Percentiles rank a stretch among this genome's conserved stretches.
These are phyloP conservation scores for Sporothrix humicola DNA, from an alignment of 2,329 filamentous ascomycete species.

Conservation along the genomic window DNA sequence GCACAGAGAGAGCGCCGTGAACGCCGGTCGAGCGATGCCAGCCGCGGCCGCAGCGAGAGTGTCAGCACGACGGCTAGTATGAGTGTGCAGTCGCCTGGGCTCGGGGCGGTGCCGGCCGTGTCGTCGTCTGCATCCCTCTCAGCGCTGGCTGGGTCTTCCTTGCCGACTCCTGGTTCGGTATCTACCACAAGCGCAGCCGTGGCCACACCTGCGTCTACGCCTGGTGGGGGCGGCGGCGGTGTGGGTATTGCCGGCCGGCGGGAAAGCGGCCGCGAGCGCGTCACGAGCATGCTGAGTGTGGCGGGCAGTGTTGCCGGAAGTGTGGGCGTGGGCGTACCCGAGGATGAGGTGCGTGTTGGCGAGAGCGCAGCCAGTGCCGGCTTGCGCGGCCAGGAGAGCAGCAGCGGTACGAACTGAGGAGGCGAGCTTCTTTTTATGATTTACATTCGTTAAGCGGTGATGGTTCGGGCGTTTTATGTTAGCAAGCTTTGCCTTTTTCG, in stretches of 20 bases:
- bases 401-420: slow-evolving; percentile 8
- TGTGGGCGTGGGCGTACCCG: slow-evolving; percentile 60
- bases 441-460: not conserved
- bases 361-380: slow-evolving; percentile 64
- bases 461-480: not conserved
- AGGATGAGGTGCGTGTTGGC: slow-evolving; percentile 65
- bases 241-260: slow-evolving; percentile 55
- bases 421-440: not conserved
- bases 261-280: slow-evolving; percentile 52
- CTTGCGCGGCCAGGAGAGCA: slow-evolving; percentile 37
- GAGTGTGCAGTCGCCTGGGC: slow-evolving; percentile 43
- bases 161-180: slow-evolving; percentile 38
- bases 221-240: slow-evolving; percentile 42
- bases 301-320: slow-evolving; percentile 50
- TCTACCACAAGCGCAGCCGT: slow-evolving; percentile 39
- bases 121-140: slow-evolving; percentile 36
- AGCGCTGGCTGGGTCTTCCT: slow-evolving; percentile 33
- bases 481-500: not conserved
- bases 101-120: slow-evolving; percentile 44
- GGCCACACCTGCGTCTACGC: slow-evolving; percentile 39
- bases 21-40: slow-evolving; percentile 54
- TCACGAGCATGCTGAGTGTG: slow-evolving; percentile 53
- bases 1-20: slow-evolving; percentile 48
- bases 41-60: slow-evolving; percentile 56
- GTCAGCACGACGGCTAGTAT: slow-evolving; percentile 61